These are phyloP conservation scores for Pulicaria dysenterica DNA, from an alignment of 129 eudicot genomes.

Conservation along the genomic window DNA sequence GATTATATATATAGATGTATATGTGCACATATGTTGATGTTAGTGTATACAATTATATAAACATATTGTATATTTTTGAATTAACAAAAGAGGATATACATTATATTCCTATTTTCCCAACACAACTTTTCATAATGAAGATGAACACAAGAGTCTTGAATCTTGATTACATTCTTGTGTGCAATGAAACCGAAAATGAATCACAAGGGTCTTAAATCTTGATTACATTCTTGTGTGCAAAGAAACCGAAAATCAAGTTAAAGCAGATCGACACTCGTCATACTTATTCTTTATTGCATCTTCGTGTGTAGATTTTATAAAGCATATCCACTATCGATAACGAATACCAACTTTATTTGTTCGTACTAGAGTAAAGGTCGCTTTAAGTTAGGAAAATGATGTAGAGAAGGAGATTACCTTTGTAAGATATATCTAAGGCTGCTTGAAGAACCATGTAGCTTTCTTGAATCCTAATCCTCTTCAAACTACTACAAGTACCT, in stretches of 20 bases:
- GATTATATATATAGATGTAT: no score
- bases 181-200: neutral
- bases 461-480: conserved; percentile 23
- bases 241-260: neutral
- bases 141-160: neutral
- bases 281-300: no score
- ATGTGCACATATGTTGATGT: no score
- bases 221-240: neutral
- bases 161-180: neutral
- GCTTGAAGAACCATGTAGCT: no score
- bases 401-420: conserved; percentile 20
- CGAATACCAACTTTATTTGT: conserved; percentile 3
- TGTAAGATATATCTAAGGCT: conserved; percentile 19
- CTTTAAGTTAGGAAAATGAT: conserved; percentile 30
- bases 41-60: no score
- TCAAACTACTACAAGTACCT: conserved; percentile 7
- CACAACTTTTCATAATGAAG: neutral
- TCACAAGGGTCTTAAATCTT: neutral
- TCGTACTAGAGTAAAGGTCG: conserved; percentile 14
- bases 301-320: conserved; percentile 14
- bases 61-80: no score
- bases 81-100: no score
- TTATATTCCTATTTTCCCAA: no score
- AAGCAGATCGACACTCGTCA: neutral
- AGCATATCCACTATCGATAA: conserved; percentile 21